Evolutionary conservation across 495 filamentous ascomycete species (phyloP).

Genomic region (Cenococcum geophilum): DNA sequence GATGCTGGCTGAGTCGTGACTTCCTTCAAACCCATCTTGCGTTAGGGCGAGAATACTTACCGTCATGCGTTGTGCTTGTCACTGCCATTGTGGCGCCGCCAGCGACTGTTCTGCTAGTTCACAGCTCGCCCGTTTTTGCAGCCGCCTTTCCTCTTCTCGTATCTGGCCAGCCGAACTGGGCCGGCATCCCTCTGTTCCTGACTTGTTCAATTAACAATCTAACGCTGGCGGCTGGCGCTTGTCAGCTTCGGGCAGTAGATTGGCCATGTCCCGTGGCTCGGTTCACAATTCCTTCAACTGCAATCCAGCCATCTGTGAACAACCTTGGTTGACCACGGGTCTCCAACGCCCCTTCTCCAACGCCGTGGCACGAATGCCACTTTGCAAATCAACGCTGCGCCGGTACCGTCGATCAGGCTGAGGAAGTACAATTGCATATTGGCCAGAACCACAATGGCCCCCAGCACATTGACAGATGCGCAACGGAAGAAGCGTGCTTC

Average conservation of each 20-base stretch:
- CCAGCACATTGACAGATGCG: slow-evolving; percentile 10
- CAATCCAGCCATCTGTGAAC: neutral
- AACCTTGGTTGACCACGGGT: neutral
- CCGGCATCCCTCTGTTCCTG: neutral
- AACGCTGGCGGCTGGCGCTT: neutral
- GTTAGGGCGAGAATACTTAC: neutral
- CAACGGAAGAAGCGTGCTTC: slow-evolving; percentile 2
- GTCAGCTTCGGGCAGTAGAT: neutral
- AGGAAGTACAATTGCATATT: neutral
- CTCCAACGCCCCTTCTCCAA: neutral
- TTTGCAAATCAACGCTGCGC: neutral
- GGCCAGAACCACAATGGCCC: neutral
- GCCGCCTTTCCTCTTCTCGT: slow-evolving; percentile 3
- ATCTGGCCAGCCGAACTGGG: slow-evolving; percentile 1
- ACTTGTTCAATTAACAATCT: neutral
- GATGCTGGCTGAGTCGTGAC: neutral
- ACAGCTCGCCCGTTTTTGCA: neutral
- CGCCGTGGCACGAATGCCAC: neutral
- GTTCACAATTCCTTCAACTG: neutral
- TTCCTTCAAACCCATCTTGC: neutral
- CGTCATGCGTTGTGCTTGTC: neutral
- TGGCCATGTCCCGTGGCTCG: neutral
- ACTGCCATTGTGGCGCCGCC: neutral
- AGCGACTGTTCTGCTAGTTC: neutral
- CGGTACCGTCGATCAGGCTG: neutral